phyloP scores from a whole-genome alignment of 768 basidiomycete genomes.

The Plicaturopsis crispa region DNA sequence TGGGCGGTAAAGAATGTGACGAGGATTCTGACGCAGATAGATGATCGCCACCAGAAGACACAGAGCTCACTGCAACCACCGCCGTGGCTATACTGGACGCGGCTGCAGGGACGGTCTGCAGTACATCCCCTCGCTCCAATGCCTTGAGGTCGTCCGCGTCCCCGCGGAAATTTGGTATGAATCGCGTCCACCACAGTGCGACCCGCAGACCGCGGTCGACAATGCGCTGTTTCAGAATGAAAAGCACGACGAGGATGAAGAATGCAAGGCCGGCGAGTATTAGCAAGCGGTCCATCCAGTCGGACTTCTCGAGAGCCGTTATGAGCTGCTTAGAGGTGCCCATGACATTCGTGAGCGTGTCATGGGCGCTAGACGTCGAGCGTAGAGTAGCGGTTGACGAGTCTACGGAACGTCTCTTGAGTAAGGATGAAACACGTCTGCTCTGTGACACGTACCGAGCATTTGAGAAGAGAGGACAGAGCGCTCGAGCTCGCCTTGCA shows the following conservation, averaged over 20 bases:
- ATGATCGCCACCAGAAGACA: too few species aligned
- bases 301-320: constrained; percentile 80
- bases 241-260: constrained; percentile 78
- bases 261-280: constrained; percentile 75
- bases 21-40: too few species aligned
- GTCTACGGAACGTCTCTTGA: constrained; percentile 33
- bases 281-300: constrained; percentile 87
- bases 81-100: neutral
- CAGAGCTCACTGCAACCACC: too few species aligned
- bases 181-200: constrained; percentile 85
- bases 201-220: constrained; percentile 72
- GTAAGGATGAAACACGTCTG: neutral
- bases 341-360: constrained; percentile 63
- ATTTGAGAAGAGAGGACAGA: constrained; percentile 83
- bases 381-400: constrained; percentile 71
- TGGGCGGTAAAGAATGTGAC: too few species aligned
- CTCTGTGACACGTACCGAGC: constrained; percentile 45
- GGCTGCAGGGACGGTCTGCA: too few species aligned
- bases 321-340: constrained; percentile 79
- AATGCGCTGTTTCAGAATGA: constrained; percentile 83
- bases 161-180: constrained; percentile 35
- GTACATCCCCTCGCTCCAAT: constrained; percentile 4
- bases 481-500: constrained; percentile 90
- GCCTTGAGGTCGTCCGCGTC: neutral
- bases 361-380: constrained; percentile 70